Base-by-base conservation (phyloP, 129 eudicot species). In the Arctium minus region DNA sequence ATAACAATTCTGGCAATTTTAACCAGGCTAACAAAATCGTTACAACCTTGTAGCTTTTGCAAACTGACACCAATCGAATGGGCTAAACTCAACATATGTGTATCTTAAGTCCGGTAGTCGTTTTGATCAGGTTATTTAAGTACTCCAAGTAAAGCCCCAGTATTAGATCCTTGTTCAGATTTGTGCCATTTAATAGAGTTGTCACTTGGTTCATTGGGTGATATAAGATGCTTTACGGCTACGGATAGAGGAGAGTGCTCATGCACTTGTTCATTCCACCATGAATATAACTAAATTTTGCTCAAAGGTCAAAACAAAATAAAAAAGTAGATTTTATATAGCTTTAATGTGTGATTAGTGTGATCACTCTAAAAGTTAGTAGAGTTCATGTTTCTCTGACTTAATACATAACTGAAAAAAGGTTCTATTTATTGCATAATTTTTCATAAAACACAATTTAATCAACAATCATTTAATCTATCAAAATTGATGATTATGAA, bases 211-310 rank as follows among this genome's bases (percentile, higher is more conserved):
- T 65, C 30, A 65, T 78, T 79, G 38, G 62, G 82, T 79, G 65
- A 79, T 79, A 40, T 40, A 79, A 65, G 82, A 67, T 79, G 74
- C 82, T 67, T 79, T 46, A 67, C 7, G 73, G 62, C 74, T 78
- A 38, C 62, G 37, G 6, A 77, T 22, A 11, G 38, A 77, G 60
- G 42, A 64, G 60, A 77, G 9, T 36, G 56, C 56, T 38, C 33
- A 62, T 36, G 46, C 22, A 39, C 22, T 37, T 64, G 73, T 37
- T 78, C 64, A 38, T 38, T 65, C 72, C n/a, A 22, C 44, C 48
- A 56, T 33, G 17, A 13, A 76, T 56, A 76, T 53, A 33, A 33
- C 29, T 17, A 40, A 35, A 33, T 53, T 53, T 53, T 76, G 18
- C 46, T 76, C 44, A 33, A 76, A 22, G 15, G 31, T 53, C 6